Conservation (phyloP, 1,284 basidiomycete species). For the Irpex sp. region DNA sequence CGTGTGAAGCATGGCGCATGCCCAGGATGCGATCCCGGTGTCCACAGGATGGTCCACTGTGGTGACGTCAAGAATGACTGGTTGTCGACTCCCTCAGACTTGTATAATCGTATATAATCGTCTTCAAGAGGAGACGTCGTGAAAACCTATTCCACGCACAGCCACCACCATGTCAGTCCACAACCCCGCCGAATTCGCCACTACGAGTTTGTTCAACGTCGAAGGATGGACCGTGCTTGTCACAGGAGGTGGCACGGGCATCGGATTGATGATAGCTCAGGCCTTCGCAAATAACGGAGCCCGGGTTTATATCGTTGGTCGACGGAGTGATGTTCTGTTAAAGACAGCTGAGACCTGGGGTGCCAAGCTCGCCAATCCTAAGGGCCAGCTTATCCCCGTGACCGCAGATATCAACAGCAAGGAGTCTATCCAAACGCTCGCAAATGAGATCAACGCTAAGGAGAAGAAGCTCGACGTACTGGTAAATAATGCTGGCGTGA, state of each 20-base stretch:
- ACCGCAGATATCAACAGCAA: constrained; percentile 24
- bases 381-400: constrained; percentile 32
- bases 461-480: constrained; percentile 36
- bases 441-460: constrained; percentile 27
- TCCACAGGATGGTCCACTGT: too few species aligned
- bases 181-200: too few species aligned
- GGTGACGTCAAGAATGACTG: too few species aligned
- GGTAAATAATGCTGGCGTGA: constrained; percentile 36
- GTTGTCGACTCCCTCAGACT: too few species aligned
- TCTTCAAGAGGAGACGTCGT: too few species aligned
- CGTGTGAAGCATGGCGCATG: too few species aligned
- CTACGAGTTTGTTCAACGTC: constrained; percentile 27
- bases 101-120: too few species aligned
- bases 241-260: constrained; percentile 38
- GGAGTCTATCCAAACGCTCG: constrained; percentile 29
- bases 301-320: constrained; percentile 33
- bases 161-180: too few species aligned
- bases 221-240: constrained; percentile 32
- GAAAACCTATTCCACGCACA: too few species aligned
- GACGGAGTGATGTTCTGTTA: constrained; percentile 25
- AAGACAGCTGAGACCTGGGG: constrained; percentile 21
- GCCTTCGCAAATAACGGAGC: constrained; percentile 39
- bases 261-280: constrained; percentile 38
- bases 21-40: too few species aligned
- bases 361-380: constrained; percentile 23